Evolutionary conservation across 306 rosid genomes (phyloP).

Genomic region (Lablab purpureus): DNA sequence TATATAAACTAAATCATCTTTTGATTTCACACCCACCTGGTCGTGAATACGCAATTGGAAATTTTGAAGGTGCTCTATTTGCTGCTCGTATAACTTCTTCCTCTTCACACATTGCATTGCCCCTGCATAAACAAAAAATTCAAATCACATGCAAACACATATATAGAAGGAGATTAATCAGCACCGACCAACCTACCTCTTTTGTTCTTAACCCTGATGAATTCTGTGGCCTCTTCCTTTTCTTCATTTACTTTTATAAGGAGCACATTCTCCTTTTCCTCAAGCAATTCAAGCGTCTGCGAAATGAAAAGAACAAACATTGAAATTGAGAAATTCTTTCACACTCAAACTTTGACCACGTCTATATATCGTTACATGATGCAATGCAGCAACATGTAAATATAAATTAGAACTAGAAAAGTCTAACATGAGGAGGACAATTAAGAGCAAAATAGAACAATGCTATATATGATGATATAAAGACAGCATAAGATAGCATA

Average conservation of each 20-base stretch:
- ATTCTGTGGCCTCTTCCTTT: conserved; percentile 91
- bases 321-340: conserved; percentile 23
- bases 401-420: no score
- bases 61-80: conserved; percentile 95
- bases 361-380: no score
- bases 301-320: conserved; percentile 34
- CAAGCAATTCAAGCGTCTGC: conserved; percentile 97
- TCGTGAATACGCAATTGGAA: conserved; percentile 97
- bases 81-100: conserved; percentile 93
- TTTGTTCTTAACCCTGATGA: conserved; percentile 82
- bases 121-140: conserved; percentile 57
- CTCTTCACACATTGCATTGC: conserved; percentile 98
- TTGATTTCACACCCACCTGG: conserved; percentile 63
- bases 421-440: no score
- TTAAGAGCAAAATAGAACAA: background rate
- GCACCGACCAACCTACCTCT: conserved; percentile 62
- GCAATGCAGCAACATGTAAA: background rate
- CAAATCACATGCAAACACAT: background rate
- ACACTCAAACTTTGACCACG: background rate
- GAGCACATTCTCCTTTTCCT: conserved; percentile 96
- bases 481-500: background rate
- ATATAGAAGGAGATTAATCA: background rate
- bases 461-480: background rate
- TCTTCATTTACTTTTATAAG: conserved; percentile 77
- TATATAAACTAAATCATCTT: background rate